Percentiles rank a stretch among this genome's conserved stretches.
These are phyloP conservation scores for Amphicarpaea edgeworthii DNA, from an alignment of 306 rosid genomes.

Conservation along the genomic window DNA sequence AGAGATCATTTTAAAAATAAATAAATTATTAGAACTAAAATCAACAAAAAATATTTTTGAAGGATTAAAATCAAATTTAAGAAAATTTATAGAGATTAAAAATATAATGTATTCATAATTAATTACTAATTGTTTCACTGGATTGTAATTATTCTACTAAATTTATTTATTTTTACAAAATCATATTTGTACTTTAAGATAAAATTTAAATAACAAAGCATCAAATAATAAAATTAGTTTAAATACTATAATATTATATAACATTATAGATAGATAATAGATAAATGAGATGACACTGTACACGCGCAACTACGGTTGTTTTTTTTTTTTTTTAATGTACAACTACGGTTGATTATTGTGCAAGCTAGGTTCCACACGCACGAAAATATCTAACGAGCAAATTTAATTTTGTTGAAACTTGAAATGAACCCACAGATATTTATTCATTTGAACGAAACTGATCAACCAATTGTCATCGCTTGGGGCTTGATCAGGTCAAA, in stretches of 20 bases:
- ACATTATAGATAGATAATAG: no score
- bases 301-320: conserved; percentile 18
- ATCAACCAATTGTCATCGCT: neutral
- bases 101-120: neutral
- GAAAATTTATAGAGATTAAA: neutral
- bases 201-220: neutral
- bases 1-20: neutral
- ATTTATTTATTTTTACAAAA: neutral
- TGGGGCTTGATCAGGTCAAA: neutral
- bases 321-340: neutral
- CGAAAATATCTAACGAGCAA: neutral
- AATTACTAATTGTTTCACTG: neutral
- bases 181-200: neutral
- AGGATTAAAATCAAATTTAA: neutral
- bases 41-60: neutral
- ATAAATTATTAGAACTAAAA: neutral
- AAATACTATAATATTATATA: neutral
- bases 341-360: neutral
- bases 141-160: neutral
- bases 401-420: conserved; percentile 47
- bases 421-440: conserved; percentile 53
- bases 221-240: conserved; percentile 3
- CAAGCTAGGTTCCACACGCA: neutral
- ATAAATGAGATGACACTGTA: neutral
- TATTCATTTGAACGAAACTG: neutral